Evolutionary conservation across 148 eudicot genomes (phyloP).

Genomic region (Tetragonia tetragonoides): DNA sequence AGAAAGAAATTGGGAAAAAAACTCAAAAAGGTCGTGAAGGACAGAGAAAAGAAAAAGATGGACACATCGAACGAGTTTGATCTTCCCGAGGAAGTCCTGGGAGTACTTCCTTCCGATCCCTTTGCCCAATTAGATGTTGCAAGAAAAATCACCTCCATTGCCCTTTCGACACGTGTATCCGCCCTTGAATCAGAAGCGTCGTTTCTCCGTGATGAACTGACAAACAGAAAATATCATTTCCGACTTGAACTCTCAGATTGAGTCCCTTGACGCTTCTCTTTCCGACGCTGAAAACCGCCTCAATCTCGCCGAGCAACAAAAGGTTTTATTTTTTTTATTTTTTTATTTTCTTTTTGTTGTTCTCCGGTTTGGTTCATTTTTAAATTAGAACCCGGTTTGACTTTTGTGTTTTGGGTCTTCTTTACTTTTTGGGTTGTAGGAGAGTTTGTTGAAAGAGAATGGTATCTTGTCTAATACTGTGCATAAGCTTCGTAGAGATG

Average conservation of each 20-base stretch:
- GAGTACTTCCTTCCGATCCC: conserved; percentile 74
- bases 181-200: conserved; percentile 73
- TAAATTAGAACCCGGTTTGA: conserved; percentile 3
- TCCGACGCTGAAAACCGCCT: conserved; percentile 51
- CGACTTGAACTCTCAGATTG: conserved; percentile 58
- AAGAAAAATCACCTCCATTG: conserved; percentile 95
- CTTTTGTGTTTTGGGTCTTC: neutral
- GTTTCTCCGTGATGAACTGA: conserved; percentile 45
- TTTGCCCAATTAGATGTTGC: conserved; percentile 91
- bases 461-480: conserved; percentile 57
- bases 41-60: neutral
- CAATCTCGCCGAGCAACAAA: conserved; percentile 42
- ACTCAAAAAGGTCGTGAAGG: neutral
- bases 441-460: conserved; percentile 68
- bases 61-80: conserved; percentile 38
- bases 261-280: conserved; percentile 56
- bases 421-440: conserved; percentile 36
- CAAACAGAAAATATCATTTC: conserved; percentile 47
- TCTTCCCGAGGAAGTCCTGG: conserved; percentile 63
- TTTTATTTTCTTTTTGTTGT: neutral
- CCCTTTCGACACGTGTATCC: conserved; percentile 83
- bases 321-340: conserved; percentile 34
- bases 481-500: conserved; percentile 82
- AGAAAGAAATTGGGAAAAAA: neutral
- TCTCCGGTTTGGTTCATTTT: neutral